Percentiles rank a stretch among this genome's conserved stretches.
Conservation (phyloP, 140 eudicot genomes). For the Anethum foeniculum region DNA sequence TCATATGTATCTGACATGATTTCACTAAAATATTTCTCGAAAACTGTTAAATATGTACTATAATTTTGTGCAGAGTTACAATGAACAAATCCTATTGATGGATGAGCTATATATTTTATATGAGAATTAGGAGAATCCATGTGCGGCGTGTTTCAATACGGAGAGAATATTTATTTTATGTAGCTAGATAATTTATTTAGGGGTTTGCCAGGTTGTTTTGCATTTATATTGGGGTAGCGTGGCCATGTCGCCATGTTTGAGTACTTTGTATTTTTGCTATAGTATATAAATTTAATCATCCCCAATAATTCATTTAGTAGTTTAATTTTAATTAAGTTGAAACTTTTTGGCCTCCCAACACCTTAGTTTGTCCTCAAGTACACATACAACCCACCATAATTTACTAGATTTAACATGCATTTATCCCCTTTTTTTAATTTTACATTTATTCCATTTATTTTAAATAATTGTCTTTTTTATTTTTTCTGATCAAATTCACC, state of each 20-base stretch:
- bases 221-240: constrained; percentile 14
- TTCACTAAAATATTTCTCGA: background rate
- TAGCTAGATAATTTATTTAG: background rate
- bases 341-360: constrained; percentile 13
- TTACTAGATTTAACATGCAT: background rate
- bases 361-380: constrained; percentile 6
- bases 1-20: background rate
- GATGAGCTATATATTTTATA: background rate
- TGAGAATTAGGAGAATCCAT: constrained; percentile 13
- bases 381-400: background rate
- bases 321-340: background rate
- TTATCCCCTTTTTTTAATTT: too few species aligned
- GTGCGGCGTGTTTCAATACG: background rate
- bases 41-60: background rate
- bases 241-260: constrained; percentile 17
- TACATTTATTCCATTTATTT: too few species aligned
- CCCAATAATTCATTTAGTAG: background rate
- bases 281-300: background rate
- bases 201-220: constrained; percentile 13
- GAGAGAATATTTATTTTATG: background rate
- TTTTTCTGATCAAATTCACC: too few species aligned
- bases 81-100: background rate
- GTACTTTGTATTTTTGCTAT: constrained; percentile 12
- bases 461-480: too few species aligned
- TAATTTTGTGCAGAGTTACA: background rate